A percentile compares a stretch with the other conserved stretches of the same genome.
Evolutionary conservation across 371 early-diverging fungal genomes (phyloP).

Genomic region (Chytridiales sp.): DNA sequence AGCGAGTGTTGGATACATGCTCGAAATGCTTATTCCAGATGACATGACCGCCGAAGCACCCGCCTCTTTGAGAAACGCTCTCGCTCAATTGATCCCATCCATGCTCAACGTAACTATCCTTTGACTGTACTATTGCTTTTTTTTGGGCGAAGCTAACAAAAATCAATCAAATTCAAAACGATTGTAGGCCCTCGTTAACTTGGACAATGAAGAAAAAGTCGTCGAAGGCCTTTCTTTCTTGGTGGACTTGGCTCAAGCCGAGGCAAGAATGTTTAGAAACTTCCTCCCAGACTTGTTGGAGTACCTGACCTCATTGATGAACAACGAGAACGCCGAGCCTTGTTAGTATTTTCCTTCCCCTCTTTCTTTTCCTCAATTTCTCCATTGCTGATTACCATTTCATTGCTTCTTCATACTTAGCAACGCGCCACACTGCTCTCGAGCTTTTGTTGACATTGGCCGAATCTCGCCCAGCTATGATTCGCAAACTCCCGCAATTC

Average conservation of each 20-base stretch:
- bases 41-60: slow-evolving; percentile 23
- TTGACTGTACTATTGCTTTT: slow-evolving; percentile 1
- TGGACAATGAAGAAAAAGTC: slow-evolving; percentile 68
- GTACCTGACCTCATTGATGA: slow-evolving; percentile 74
- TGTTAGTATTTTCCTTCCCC: slow-evolving; percentile 3
- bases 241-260: slow-evolving; percentile 83
- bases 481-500: slow-evolving; percentile 71
- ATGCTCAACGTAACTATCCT: slow-evolving; percentile 66
- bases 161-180: slow-evolving; percentile 11
- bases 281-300: slow-evolving; percentile 70
- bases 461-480: slow-evolving; percentile 77
- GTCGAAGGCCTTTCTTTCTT: slow-evolving; percentile 77
- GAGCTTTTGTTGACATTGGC: slow-evolving; percentile 88
- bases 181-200: slow-evolving; percentile 56
- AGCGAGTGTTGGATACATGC: slow-evolving; percentile 79
- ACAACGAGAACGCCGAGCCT: slow-evolving; percentile 57
- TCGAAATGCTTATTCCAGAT: slow-evolving; percentile 59
- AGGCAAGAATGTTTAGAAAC: slow-evolving; percentile 76
- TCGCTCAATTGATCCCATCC: slow-evolving; percentile 72
- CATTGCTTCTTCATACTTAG: slow-evolving; percentile 5
- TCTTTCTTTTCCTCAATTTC: slow-evolving; percentile 1
- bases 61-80: slow-evolving; percentile 19
- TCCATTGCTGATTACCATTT: not conserved
- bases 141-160: not conserved
- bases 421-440: slow-evolving; percentile 79